Evolutionary conservation across 306 rosid genomes (phyloP).

Genomic region (Albizia julibrissin): DNA sequence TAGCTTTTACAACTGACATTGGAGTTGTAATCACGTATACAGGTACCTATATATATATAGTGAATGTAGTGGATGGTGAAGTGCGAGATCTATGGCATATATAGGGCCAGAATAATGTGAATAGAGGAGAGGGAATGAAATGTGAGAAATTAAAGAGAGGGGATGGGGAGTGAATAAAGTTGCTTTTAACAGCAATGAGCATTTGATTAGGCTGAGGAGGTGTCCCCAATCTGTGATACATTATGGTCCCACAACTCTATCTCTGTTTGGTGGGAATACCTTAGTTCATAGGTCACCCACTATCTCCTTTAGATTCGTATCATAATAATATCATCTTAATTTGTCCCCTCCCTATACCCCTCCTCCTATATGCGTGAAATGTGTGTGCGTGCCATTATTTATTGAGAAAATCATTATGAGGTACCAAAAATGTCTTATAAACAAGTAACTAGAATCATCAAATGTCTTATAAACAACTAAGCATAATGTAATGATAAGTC

Average conservation of each 20-base stretch:
- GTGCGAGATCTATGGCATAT: neutral
- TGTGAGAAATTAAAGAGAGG: neutral
- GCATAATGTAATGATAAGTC: no score
- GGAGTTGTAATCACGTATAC: neutral
- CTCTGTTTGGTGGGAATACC: constrained; percentile 23
- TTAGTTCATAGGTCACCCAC: neutral
- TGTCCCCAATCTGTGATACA: constrained; percentile 43
- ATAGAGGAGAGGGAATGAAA: neutral
- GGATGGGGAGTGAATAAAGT: constrained; percentile 30
- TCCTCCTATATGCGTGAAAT: neutral
- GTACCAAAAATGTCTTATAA: no score
- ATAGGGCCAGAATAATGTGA: neutral
- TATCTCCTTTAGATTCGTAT: neutral
- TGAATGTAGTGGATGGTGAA: neutral
- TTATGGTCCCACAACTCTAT: constrained; percentile 51
- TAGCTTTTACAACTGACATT: no score
- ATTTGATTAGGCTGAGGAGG: constrained; percentile 33
- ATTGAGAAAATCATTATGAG: no score
- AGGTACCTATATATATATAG: neutral
- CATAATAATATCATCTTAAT: neutral
- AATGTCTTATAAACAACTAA: no score
- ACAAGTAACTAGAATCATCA: no score
- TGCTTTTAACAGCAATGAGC: constrained; percentile 41
- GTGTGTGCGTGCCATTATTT: no score
- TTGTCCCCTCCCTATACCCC: neutral